Evolutionary conservation across 2,329 filamentous ascomycete genomes (phyloP), one percentile per base, ranked within the genome.

Genomic region (Colletotrichum musicola): DNA sequence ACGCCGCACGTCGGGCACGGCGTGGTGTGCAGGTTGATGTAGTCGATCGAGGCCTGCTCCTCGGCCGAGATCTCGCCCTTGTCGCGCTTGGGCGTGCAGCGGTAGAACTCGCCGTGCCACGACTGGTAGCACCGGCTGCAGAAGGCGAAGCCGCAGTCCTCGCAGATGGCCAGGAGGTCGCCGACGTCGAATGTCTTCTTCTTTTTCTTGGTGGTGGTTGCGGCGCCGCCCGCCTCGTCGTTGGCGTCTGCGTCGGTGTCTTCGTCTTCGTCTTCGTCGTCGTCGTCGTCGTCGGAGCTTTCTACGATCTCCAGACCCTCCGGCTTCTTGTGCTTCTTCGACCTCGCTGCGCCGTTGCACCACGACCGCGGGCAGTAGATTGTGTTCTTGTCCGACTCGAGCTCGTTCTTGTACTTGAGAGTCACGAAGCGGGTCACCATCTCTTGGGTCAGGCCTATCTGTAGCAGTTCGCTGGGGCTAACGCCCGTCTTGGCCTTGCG

Each of bases 281-380:
- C 81, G n/a, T 87, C 85, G 4, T 82, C 80, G n/a, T 86, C 83
- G 12, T 82, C 78, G 1, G 81, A 80, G 10, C 86, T 84, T 16
- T 88, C 87, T 18, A 84, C 82, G 22, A 89, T 83, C 69, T 92
- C 86, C 1, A 92, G 82, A 4, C 91, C 90, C n/a, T 85, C 79
- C 4, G 91, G 91, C 75, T 93, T 93, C 68, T 86, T 90, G 79
- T 93, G 90, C 74, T 87, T 89, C 76, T 91, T 92, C 22, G 92
- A 93, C 53, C 89, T 88, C 27, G 95, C 95, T 3, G 95, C 93
- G 6, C 94, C 95, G 78, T 96, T 93, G 77, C 96, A 99, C 93
- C 95, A 98, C 64, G 90, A 86, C 9, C 96, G 89, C 0, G 96
- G 96, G 75, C 96, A 99, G 78, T 97, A 98, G 40, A 98, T 88